Base-by-base conservation (phyloP, 2,329 filamentous ascomycete genomes). In the Colletotrichum sp. region DNA sequence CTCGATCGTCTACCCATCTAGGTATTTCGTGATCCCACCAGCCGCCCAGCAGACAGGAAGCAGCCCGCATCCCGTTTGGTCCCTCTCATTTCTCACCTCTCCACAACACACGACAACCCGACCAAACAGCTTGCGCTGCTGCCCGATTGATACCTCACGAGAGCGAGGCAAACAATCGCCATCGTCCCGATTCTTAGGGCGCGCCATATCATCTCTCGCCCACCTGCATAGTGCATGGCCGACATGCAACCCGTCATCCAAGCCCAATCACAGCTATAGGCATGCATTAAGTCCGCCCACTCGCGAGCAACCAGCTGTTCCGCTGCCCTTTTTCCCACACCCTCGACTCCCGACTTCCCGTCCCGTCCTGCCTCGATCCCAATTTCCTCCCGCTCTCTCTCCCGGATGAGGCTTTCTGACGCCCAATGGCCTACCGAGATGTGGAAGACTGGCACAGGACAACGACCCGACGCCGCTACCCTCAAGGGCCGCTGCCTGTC, bases 401-500 rank as follows among this genome's bases (percentile, higher is more conserved):
- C 67, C 34, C 60, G 69, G 30, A 71, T 77, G 77, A 78, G 77
- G 77, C 77, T 76, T 39, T 44, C 64, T 36, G 52, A 62, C 70
- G 62, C 62, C 72, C 71, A 69, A 79, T 79, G 78, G 78, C 77
- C 59, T 78, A 77, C 63, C 73, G 71, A 59, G 78, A 79, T 71
- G 77, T 65, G 49, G 74, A 78, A 55, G 78, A 77, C 55, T 63
- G 75, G 68, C 71, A 75, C 72, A 77, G 78, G 73, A 73, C 76
- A 65, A 68, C 63, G 59, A 69, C 71, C 36, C 74, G 71, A 44
- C 75, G 66, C 26, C 72, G 65, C 30, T 72, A 78, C 30, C 63
- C 72, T 69, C 63, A 39, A 60, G 74, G 66, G 36, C 36, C 80
- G 73, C 80, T 81, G 69, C 80, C 80, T 69, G 79, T 81, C 67